Percentiles rank a stretch among this genome's conserved stretches.
Evolutionary conservation across 306 rosid species (phyloP).

Genomic region (Luffa acutangula): DNA sequence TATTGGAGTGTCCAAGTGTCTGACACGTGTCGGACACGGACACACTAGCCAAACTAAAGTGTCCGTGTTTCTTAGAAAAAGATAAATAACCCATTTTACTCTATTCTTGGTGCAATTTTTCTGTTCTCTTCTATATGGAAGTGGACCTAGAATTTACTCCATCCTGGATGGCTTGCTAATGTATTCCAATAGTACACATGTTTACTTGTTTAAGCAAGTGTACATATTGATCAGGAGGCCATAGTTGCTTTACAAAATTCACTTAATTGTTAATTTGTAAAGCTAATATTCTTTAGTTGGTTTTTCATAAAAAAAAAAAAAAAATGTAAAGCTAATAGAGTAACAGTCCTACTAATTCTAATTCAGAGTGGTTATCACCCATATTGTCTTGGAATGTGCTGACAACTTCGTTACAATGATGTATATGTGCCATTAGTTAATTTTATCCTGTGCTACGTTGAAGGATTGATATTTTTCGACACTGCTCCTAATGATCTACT

Average conservation of each 20-base stretch:
- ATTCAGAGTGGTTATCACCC: neutral
- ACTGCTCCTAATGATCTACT: conserved; percentile 9
- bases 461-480: neutral
- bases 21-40: too few relatives aligned
- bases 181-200: neutral
- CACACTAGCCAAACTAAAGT: too few relatives aligned
- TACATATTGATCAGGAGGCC: neutral
- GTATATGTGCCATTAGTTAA: neutral
- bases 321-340: too few relatives aligned
- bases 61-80: too few relatives aligned
- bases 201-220: neutral
- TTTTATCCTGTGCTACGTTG: neutral
- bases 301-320: too few relatives aligned
- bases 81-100: neutral
- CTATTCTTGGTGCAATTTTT: neutral
- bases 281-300: too few relatives aligned
- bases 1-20: too few relatives aligned
- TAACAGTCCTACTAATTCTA: neutral
- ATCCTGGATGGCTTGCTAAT: neutral
- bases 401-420: neutral
- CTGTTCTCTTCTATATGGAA: neutral
- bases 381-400: neutral
- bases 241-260: neutral
- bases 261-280: neutral
- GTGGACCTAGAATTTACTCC: neutral